Evolutionary conservation across 352 stramenopile species (phyloP).

Genomic region (Peronospora farinosa): DNA sequence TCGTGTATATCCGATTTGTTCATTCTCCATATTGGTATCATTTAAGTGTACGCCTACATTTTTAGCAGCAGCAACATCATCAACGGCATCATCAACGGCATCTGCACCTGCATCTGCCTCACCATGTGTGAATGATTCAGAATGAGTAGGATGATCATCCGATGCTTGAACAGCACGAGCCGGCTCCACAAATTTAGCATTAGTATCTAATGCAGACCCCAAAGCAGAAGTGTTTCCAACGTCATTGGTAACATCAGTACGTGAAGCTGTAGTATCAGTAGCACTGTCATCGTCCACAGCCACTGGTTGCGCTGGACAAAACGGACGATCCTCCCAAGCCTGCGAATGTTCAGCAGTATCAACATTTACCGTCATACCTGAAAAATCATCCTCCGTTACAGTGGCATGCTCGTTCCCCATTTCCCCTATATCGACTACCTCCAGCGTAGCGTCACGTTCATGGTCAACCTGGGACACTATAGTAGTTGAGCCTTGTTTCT

Average conservation of each 20-base stretch:
- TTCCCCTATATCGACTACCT: neutral
- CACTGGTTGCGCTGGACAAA: neutral
- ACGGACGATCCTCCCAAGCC: constrained; percentile 8
- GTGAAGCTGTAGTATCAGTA: neutral
- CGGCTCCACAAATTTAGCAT: neutral
- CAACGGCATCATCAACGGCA: neutral
- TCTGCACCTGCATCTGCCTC: neutral
- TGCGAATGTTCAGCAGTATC: neutral
- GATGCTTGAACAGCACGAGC: constrained; percentile 1
- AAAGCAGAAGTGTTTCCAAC: neutral
- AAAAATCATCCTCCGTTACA: neutral
- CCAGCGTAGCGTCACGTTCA: neutral
- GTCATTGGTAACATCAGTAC: neutral
- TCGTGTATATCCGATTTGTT: neutral
- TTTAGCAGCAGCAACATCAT: neutral
- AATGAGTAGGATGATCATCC: constrained; percentile 18
- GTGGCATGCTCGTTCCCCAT: neutral
- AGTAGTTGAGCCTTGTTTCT: neutral
- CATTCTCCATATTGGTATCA: neutral
- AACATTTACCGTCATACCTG: neutral
- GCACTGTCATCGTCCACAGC: neutral
- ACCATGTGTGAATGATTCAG: neutral
- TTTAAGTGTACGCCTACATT: neutral
- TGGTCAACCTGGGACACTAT: neutral
- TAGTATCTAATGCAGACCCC: too few species aligned